phyloP scores from a whole-genome alignment of 371 early-diverging fungal species.

The Mucor indicus region DNA sequence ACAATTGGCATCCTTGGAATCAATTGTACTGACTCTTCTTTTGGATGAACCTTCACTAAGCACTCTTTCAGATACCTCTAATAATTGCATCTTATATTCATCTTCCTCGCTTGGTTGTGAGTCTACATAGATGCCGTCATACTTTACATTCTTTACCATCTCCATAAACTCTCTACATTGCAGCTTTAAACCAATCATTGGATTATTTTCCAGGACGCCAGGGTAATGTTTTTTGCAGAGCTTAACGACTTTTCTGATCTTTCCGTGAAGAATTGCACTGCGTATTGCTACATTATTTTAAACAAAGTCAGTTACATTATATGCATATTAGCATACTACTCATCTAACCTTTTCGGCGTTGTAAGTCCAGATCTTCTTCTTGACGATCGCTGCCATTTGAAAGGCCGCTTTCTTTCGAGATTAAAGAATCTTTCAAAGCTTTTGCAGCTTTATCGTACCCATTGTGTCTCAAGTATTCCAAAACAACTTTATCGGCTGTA shows the following conservation, averaged over 20 bases:
- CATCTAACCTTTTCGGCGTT: constrained; percentile 4
- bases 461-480: constrained; percentile 73
- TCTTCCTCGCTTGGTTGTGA: too few relatives aligned
- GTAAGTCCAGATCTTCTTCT: neutral
- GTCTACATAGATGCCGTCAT: too few relatives aligned
- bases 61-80: neutral
- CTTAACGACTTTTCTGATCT: constrained; percentile 70
- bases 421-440: constrained; percentile 31
- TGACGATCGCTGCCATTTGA: too few relatives aligned
- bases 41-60: neutral
- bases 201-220: constrained; percentile 51
- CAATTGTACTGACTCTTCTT: constrained; percentile 20
- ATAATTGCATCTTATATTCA: too few relatives aligned
- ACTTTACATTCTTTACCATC: constrained; percentile 62
- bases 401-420: too few relatives aligned
- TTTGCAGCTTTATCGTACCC: constrained; percentile 73
- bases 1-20: constrained; percentile 17
- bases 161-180: constrained; percentile 86
- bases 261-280: constrained; percentile 61
- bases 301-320: neutral
- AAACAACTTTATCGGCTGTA: constrained; percentile 52
- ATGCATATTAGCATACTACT: constrained; percentile 4
- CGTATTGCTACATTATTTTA: constrained; percentile 66
- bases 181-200: constrained; percentile 62
- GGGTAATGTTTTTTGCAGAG: constrained; percentile 64